Percentiles rank a stretch among this genome's conserved stretches.
These are phyloP conservation scores for Meyerozyma athensensis DNA, from an alignment of 1,139 yeast species.

Conservation along the genomic window DNA sequence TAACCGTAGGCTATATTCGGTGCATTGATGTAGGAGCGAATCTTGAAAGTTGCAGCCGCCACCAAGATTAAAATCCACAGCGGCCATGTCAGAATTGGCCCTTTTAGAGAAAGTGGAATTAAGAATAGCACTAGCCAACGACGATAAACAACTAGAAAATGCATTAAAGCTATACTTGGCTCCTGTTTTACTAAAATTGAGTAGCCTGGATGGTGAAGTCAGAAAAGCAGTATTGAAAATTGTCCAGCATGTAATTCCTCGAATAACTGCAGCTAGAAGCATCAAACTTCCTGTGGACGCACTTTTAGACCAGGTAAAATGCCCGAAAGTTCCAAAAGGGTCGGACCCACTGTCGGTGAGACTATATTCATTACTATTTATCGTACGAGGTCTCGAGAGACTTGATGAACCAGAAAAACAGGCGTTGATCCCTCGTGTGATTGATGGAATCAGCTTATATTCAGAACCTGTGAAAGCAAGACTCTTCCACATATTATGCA, in stretches of 20 bases:
- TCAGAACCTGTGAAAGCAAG: slow-evolving; percentile 47
- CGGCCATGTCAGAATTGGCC: slow-evolving; percentile 39
- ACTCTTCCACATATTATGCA: slow-evolving; percentile 56
- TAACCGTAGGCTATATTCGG: neutral
- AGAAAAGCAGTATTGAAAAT: slow-evolving; percentile 64
- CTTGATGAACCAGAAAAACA: slow-evolving; percentile 29
- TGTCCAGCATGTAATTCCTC: slow-evolving; percentile 61
- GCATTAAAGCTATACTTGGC: slow-evolving; percentile 61
- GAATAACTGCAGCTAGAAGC: slow-evolving; percentile 54
- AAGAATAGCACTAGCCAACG: slow-evolving; percentile 71
- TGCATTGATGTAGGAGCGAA: neutral
- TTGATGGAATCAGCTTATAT: slow-evolving; percentile 41
- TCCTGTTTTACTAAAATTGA: slow-evolving; percentile 74
- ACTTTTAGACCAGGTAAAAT: slow-evolving; percentile 58
- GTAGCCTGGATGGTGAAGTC: slow-evolving; percentile 67
- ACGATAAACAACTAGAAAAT: slow-evolving; percentile 59
- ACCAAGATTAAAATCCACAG: neutral
- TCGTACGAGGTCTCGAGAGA: slow-evolving; percentile 62
- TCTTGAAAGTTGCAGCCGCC: neutral
- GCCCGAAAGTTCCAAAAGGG: slow-evolving; percentile 41
- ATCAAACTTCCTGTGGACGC: slow-evolving; percentile 60
- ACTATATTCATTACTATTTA: slow-evolving; percentile 61
- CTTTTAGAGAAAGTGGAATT: slow-evolving; percentile 77
- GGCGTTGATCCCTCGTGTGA: slow-evolving; percentile 43
- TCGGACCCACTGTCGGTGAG: slow-evolving; percentile 51